Evolutionary conservation across 2,329 filamentous ascomycete genomes (phyloP).

Genomic region (Exutisphaerella laricina): DNA sequence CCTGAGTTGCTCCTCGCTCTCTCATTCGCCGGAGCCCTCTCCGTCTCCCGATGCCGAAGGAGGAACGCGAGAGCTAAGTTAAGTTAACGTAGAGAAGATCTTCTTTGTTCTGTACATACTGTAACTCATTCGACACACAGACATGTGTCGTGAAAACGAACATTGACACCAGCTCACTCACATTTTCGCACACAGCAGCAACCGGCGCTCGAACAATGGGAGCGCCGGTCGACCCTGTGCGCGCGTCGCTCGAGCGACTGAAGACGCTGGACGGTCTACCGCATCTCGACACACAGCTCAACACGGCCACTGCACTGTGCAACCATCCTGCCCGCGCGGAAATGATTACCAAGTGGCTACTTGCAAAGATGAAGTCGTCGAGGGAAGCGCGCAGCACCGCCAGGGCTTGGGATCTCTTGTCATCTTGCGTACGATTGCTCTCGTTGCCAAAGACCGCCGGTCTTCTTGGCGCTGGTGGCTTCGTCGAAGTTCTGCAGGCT

Average conservation of each 20-base stretch:
- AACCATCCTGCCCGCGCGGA: constrained; percentile 39
- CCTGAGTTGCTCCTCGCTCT: too few species aligned
- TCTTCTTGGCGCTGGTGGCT: constrained; percentile 64
- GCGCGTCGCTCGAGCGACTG: constrained; percentile 36
- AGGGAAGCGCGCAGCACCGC: constrained; percentile 39
- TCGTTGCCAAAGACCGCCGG: constrained; percentile 64
- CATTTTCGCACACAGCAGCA: too few species aligned
- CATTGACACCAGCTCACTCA: too few species aligned
- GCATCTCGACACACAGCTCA: constrained; percentile 23
- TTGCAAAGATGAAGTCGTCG: constrained; percentile 52
- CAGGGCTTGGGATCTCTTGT: constrained; percentile 55
- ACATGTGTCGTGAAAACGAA: too few species aligned
- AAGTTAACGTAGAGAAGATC: too few species aligned
- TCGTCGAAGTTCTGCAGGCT: constrained; percentile 60
- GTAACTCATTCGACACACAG: too few species aligned
- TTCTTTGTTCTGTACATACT: too few species aligned
- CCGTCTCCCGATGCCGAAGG: too few species aligned
- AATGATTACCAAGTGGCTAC: constrained; percentile 62
- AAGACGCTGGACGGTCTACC: constrained; percentile 34
- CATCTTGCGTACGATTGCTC: constrained; percentile 57
- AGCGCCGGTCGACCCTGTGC: constrained; percentile 10
- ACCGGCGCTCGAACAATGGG: constrained; percentile 10
- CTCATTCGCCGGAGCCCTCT: too few species aligned
- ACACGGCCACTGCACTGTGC: constrained; percentile 28
- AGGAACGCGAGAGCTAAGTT: too few species aligned